Conservation (phyloP, 768 basidiomycete genomes). For the Russula emetica region DNA sequence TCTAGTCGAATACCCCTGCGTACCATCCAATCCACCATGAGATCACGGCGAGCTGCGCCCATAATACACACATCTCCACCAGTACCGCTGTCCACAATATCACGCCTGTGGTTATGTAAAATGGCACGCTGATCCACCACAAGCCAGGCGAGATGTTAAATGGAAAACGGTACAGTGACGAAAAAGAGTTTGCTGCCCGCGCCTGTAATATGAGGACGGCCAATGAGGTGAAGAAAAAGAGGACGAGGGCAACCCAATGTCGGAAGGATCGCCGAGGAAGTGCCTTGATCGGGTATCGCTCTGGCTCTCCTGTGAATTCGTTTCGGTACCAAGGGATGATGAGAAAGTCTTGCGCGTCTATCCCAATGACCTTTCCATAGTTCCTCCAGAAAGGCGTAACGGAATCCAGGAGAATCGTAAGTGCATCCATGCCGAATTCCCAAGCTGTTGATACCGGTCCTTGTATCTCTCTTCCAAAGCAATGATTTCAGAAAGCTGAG, state of each 20-base stretch:
- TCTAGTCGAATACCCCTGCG: constrained; percentile 46
- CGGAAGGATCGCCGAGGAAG: constrained; percentile 60
- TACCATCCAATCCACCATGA: constrained; percentile 78
- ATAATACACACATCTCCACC: constrained; percentile 53
- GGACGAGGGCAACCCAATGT: constrained; percentile 61
- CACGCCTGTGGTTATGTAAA: constrained; percentile 59
- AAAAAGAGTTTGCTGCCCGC: constrained; percentile 54
- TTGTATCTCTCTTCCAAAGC: constrained; percentile 74
- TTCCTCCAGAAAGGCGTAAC: constrained; percentile 78
- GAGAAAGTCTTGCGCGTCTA: constrained; percentile 75
- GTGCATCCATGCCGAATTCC: constrained; percentile 74
- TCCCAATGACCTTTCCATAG: constrained; percentile 76
- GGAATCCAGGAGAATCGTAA: constrained; percentile 70
- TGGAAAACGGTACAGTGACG: constrained; percentile 49
- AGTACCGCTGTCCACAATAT: constrained; percentile 65
- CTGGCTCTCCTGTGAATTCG: constrained; percentile 75
- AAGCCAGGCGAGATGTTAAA: constrained; percentile 59
- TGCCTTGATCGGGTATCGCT: constrained; percentile 54
- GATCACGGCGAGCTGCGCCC: constrained; percentile 54
- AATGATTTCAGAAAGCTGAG: constrained; percentile 63
- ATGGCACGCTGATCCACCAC: constrained; percentile 58
- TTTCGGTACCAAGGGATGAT: constrained; percentile 80
- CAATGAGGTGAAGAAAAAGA: constrained; percentile 49
- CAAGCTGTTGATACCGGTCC: constrained; percentile 78
- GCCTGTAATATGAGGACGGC: constrained; percentile 50